phyloP scores from a whole-genome alignment of 179 eudicot genomes.

The Corrigiola litoralis region DNA sequence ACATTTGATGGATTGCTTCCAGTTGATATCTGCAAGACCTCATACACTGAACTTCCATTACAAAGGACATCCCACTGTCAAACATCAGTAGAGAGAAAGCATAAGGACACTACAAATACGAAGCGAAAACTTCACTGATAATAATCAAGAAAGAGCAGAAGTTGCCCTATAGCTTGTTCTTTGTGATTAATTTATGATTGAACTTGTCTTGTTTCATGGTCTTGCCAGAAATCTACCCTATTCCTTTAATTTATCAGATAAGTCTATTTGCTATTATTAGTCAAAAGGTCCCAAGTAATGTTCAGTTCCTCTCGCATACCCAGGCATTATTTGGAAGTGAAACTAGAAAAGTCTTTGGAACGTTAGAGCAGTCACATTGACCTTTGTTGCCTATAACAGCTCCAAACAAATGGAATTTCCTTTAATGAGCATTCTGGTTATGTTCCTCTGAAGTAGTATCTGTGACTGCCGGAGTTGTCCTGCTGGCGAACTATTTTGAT shows the following conservation, averaged over 20 bases:
- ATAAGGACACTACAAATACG: background rate
- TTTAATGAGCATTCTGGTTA: no score
- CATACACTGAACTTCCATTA: constrained; percentile 21
- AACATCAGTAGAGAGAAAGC: constrained; percentile 12
- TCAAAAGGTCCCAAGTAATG: no score
- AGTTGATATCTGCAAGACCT: constrained; percentile 25
- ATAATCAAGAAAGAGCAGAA: background rate
- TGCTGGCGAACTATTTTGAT: no score
- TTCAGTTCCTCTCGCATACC: no score
- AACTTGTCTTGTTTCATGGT: background rate
- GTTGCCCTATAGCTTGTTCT: background rate
- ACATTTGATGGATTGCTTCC: constrained; percentile 38
- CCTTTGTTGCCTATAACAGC: no score
- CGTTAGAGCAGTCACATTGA: no score
- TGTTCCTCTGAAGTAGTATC: no score
- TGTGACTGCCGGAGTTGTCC: no score
- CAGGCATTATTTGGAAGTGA: no score
- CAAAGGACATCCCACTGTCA: constrained; percentile 48
- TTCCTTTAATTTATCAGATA: background rate
- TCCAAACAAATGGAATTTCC: no score
- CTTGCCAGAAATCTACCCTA: background rate
- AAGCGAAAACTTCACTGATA: background rate
- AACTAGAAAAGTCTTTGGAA: no score
- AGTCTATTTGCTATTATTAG: background rate
- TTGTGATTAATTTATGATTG: background rate